phyloP scores from a whole-genome alignment of 1,139 yeast species.

The Lodderomyces metapsilosis region DNA sequence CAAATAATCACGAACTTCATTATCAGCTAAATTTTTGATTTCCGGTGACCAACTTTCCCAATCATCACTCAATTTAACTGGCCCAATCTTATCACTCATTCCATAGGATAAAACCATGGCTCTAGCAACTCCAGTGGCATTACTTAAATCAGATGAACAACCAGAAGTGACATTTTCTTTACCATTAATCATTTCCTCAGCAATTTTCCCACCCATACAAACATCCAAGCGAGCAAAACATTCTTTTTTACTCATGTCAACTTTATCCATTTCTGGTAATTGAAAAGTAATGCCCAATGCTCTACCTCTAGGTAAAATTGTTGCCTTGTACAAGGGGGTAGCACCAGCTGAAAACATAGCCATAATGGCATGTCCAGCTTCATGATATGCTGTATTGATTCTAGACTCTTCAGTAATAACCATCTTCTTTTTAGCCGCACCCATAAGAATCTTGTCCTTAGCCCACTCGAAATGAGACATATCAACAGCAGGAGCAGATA shows the following conservation, averaged over 20 bases:
- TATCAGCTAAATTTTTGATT: constrained; percentile 86
- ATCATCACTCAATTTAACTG: constrained; percentile 79
- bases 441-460: constrained; percentile 94
- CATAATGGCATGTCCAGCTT: constrained; percentile 98
- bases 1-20: constrained; percentile 78
- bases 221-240: constrained; percentile 91
- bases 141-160: constrained; percentile 85
- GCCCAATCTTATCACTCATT: constrained; percentile 93
- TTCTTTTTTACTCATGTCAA: constrained; percentile 86
- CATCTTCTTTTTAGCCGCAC: constrained; percentile 97
- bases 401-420: constrained; percentile 94
- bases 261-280: constrained; percentile 97
- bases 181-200: constrained; percentile 92
- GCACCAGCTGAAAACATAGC: constrained; percentile 97
- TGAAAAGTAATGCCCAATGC: constrained; percentile 97
- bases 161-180: constrained; percentile 92
- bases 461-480: constrained; percentile 98
- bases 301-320: constrained; percentile 93
- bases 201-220: constrained; percentile 98
- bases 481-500: constrained; percentile 85
- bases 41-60: constrained; percentile 95
- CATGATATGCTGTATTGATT: constrained; percentile 94
- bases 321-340: constrained; percentile 92
- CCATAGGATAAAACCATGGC: constrained; percentile 98
- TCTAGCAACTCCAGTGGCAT: constrained; percentile 89